These are phyloP conservation scores for Fusarium poae DNA, from an alignment of 2,329 filamentous ascomycete species.

Conservation along the genomic window DNA sequence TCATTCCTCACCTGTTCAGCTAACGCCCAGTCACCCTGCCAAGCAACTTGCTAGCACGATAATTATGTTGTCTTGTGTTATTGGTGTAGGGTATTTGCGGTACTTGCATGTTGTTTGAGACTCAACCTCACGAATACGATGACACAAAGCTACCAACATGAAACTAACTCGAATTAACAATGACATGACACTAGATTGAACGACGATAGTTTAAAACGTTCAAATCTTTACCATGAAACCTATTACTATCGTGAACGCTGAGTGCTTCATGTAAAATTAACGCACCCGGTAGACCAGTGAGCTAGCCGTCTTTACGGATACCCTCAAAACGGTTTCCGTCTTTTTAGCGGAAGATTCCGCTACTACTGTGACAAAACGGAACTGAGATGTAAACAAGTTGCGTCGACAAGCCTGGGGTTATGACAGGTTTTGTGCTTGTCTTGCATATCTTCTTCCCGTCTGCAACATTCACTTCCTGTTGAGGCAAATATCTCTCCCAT, in stretches of 20 bases:
- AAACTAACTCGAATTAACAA: background rate
- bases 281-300: constrained; percentile 18
- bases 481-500: constrained; percentile 2
- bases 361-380: background rate
- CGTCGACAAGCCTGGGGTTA: constrained; percentile 30
- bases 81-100: constrained; percentile 5
- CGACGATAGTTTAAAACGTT: background rate
- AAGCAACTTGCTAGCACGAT: background rate
- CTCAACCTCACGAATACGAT: background rate
- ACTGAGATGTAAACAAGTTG: constrained; percentile 14
- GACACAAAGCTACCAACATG: background rate
- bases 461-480: background rate
- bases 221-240: background rate
- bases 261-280: constrained; percentile 19
- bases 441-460: constrained; percentile 5
- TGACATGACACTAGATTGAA: background rate
- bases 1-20: background rate
- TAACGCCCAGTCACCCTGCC: background rate
- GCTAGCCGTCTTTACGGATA: background rate
- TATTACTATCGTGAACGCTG: background rate
- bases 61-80: background rate
- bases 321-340: constrained; percentile 10
- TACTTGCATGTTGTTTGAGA: background rate
- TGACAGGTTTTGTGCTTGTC: constrained; percentile 32
- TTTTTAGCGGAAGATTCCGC: constrained; percentile 17